These are phyloP conservation scores for Tetrahymena elliotti DNA, from an alignment of 73 alveolate species.

Conservation along the genomic window DNA sequence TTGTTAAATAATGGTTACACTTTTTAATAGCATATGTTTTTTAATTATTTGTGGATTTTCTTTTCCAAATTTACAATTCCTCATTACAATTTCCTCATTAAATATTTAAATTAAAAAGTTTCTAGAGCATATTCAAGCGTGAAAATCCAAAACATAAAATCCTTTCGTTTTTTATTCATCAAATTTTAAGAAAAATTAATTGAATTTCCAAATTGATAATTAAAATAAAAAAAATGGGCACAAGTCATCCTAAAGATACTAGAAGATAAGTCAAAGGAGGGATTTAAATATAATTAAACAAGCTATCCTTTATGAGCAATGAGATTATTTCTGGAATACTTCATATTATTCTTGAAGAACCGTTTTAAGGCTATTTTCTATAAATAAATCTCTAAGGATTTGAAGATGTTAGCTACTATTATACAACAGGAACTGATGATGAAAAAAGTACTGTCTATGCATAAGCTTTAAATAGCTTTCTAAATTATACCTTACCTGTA, in stretches of 20 bases:
- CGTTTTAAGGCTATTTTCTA: neutral
- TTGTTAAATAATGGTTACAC: no score
- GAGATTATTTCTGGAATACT: neutral
- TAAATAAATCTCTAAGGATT: neutral
- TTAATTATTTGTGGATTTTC: no score
- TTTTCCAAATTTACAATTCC: no score
- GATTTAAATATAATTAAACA: no score
- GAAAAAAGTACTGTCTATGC: neutral
- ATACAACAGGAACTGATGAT: neutral
- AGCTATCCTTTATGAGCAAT: neutral
- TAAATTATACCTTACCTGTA: neutral
- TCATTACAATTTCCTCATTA: no score
- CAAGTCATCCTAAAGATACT: neutral
- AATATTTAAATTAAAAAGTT: no score
- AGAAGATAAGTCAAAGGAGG: neutral
- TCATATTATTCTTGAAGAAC: neutral
- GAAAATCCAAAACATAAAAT: no score
- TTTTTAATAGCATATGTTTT: no score
- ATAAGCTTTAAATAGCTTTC: neutral
- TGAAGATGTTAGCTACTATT: neutral
- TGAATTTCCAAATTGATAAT: no score
- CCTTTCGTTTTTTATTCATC: no score
- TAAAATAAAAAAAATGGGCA: neutral
- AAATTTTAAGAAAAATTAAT: no score
- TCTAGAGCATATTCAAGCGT: no score